Evolutionary conservation across 495 filamentous ascomycete genomes (phyloP), one percentile per base, ranked within the genome.

Genomic region (Podospora didyma): DNA sequence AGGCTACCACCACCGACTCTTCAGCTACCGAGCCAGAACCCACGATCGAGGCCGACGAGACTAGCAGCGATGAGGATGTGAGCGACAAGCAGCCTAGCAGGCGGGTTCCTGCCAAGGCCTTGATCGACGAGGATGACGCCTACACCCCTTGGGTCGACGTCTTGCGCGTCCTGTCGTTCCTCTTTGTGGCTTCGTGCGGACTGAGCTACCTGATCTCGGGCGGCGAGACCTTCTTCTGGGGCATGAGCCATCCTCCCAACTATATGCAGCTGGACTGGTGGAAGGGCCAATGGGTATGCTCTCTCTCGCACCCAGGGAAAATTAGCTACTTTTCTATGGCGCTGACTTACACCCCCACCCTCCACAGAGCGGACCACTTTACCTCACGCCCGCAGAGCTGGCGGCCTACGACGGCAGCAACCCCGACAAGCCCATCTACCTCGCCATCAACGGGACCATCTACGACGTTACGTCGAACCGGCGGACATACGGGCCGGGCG

Each of bases 381-480:
- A 77, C 65, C 82, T 97, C 14, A 96, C 93, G 2, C 88, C 86
- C 28, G 68, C 67, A 22, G 70, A 96, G 69, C 86, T 99, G 22
- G 58, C 79, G 31, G 74, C 75, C 50, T 94, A 89, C 79, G 87
- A 95, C 73, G 94, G 94, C 74, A 81, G 73, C 49, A 84, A 96
- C 72, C 75, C 85, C 1, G 61, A 65, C 17, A 82, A 87, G 20
- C 95, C 94, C 3, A 86, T 99, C 70, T 92, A 96, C 73, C 78
- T 99, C 48, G 91, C 90, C 51, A 80, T 99, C 46, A 99, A 99
- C 76, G 89, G 92, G 51, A 86, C 82, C 56, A 89, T 99, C 76
- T 97, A 90, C 81, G 94, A 99, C 71, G 95, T 99, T 35, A 86
- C 87, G 12, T 75, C 82, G 6, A 88, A 87, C 59, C 83, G 78